phyloP scores from a whole-genome alignment of 352 stramenopile species.

The Phytopythium cucurbitacearum region DNA sequence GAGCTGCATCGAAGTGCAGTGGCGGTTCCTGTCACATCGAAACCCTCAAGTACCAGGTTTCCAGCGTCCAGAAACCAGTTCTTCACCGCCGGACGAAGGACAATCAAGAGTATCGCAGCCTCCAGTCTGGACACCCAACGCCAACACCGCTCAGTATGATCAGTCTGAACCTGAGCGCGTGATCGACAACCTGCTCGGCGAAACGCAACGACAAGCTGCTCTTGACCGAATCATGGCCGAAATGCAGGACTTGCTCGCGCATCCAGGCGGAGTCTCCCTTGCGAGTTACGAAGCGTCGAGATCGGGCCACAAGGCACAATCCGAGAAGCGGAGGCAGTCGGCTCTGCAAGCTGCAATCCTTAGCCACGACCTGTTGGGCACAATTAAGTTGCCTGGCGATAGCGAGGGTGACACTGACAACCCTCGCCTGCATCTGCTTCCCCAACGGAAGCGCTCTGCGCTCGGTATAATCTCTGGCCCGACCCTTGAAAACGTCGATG shows the following conservation, averaged over 20 bases:
- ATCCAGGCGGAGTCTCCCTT: not conserved
- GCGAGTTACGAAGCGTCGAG: too few species aligned
- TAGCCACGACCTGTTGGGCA: not conserved
- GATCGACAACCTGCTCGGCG: conserved; percentile 48
- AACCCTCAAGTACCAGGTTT: conserved; percentile 11
- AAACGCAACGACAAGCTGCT: conserved; percentile 59
- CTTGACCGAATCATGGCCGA: conserved; percentile 59
- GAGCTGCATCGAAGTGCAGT: conserved; percentile 46
- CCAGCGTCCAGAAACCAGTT: not conserved
- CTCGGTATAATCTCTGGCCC: conserved; percentile 15
- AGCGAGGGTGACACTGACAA: too few species aligned
- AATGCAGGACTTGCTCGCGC: conserved; percentile 47
- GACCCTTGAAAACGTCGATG: conserved; percentile 16
- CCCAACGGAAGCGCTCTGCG: conserved; percentile 29
- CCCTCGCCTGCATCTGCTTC: conserved; percentile 13
- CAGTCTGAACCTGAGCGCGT: conserved; percentile 12
- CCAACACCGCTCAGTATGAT: too few species aligned
- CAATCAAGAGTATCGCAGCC: too few species aligned
- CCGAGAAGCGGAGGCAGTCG: too few species aligned
- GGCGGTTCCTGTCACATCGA: conserved; percentile 45
- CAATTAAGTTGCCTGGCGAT: not conserved
- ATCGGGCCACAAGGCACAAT: too few species aligned
- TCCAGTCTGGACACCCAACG: too few species aligned
- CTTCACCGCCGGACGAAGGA: too few species aligned
- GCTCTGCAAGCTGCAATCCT: not conserved